Conservation (phyloP, 1,284 basidiomycete genomes). For the Puccinia novopanici region DNA sequence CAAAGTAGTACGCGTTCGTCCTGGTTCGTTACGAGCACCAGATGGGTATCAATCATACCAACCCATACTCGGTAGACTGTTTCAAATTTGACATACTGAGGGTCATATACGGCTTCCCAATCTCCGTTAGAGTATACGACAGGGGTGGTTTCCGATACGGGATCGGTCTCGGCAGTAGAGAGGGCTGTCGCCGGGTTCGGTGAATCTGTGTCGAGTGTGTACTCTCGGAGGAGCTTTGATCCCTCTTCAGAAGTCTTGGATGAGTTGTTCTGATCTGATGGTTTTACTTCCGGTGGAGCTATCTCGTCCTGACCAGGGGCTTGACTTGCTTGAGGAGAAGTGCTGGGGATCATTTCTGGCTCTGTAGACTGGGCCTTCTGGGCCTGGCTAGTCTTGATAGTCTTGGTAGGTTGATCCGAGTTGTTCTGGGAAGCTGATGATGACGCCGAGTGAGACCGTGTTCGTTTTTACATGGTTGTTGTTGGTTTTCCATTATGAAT, state of each 20-base stretch:
- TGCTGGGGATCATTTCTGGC: not conserved
- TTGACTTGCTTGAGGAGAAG: not conserved
- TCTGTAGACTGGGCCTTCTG: not conserved
- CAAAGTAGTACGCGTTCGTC: constrained; percentile 39
- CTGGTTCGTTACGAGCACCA: not conserved
- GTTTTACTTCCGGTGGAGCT: not conserved
- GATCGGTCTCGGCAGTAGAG: not conserved
- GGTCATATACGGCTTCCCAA: constrained; percentile 41
- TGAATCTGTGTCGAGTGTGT: not conserved
- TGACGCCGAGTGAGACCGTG: not conserved
- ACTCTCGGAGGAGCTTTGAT: not conserved
- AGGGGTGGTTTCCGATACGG: not conserved
- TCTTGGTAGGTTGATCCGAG: not conserved
- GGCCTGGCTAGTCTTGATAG: not conserved
- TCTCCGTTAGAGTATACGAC: constrained; percentile 38
- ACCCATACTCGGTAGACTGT: not conserved
- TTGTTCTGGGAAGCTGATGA: not conserved
- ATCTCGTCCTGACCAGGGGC: not conserved
- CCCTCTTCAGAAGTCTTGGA: not conserved
- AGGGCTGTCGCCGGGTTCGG: not conserved
- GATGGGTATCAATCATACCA: not conserved
- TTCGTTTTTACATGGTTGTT: not conserved
- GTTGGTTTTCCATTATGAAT: not conserved
- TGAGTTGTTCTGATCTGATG: not conserved
- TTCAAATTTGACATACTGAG: constrained; percentile 21